phyloP scores from a whole-genome alignment of 768 basidiomycete genomes.

The Tricholoma flavovirens region DNA sequence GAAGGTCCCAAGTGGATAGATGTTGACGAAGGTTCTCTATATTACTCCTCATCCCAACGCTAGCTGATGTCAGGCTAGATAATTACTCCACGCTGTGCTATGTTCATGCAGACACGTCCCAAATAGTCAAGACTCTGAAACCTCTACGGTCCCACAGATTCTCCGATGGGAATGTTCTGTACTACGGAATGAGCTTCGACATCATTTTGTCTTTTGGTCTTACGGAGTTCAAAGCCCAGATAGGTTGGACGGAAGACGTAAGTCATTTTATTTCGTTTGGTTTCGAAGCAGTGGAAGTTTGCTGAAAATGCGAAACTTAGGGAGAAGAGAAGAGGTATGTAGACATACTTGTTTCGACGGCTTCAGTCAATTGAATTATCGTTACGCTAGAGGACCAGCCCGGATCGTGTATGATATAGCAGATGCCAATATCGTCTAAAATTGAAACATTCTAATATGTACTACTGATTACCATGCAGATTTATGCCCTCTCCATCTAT shows the following conservation, averaged over 20 bases:
- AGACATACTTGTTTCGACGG: background rate
- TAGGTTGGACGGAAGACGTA: conserved; percentile 47
- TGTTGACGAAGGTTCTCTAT: conserved; percentile 15
- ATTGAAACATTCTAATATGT: too few relatives aligned
- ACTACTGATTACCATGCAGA: too few relatives aligned
- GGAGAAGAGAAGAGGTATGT: conserved; percentile 31
- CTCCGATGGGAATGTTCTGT: conserved; percentile 7
- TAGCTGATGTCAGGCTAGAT: conserved; percentile 4
- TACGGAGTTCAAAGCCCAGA: conserved; percentile 48
- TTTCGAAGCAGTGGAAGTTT: background rate
- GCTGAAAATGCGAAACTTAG: conserved; percentile 13
- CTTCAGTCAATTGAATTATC: background rate
- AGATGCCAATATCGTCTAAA: background rate
- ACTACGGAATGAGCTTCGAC: conserved; percentile 32
- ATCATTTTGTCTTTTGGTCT: conserved; percentile 46
- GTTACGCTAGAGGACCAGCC: conserved; percentile 26
- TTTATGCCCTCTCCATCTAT: too few relatives aligned
- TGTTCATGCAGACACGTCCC: conserved; percentile 16
- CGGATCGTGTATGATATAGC: conserved; percentile 30
- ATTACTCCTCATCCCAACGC: background rate
- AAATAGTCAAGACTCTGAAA: conserved; percentile 1
- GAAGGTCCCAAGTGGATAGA: conserved; percentile 21
- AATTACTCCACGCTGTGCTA: conserved; percentile 20
- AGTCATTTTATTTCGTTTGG: conserved; percentile 19
- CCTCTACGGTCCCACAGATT: background rate